phyloP scores from a whole-genome alignment of 2,329 filamentous ascomycete genomes.

The Saccharata proteae region DNA sequence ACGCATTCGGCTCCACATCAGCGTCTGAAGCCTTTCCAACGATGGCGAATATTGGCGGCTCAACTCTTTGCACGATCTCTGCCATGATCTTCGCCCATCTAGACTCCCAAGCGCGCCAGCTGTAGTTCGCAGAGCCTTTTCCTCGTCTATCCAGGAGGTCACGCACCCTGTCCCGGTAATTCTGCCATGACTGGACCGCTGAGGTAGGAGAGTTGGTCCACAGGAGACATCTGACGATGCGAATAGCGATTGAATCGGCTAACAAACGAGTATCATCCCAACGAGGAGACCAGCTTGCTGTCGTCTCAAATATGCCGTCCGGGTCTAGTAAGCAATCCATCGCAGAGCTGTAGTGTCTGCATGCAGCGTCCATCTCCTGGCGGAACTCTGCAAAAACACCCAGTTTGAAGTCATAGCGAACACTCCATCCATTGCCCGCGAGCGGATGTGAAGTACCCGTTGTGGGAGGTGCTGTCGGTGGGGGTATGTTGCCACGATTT shows the following conservation, averaged over 20 bases:
- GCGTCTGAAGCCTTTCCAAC: constrained; percentile 14
- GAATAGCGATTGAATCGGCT: constrained; percentile 68
- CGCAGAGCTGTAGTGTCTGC: constrained; percentile 75
- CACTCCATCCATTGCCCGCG: constrained; percentile 79
- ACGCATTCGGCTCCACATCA: constrained; percentile 14
- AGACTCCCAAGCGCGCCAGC: constrained; percentile 89
- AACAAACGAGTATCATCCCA: constrained; percentile 90
- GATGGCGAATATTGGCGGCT: constrained; percentile 33
- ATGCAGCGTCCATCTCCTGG: constrained; percentile 79
- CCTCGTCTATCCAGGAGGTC: constrained; percentile 73
- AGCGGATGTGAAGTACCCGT: constrained; percentile 74
- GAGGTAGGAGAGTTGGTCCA: constrained; percentile 69
- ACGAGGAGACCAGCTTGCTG: constrained; percentile 77
- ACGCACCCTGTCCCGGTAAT: constrained; percentile 60
- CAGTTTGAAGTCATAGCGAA: constrained; percentile 89
- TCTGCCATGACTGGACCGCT: constrained; percentile 69
- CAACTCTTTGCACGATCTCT: constrained; percentile 42
- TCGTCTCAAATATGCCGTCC: constrained; percentile 71
- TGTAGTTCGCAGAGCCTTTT: constrained; percentile 77
- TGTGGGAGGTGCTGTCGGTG: constrained; percentile 71
- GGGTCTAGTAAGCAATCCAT: constrained; percentile 72
- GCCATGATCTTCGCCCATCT: constrained; percentile 54
- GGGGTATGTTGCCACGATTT: constrained; percentile 62
- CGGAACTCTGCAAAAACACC: constrained; percentile 86
- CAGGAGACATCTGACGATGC: constrained; percentile 69